Base-by-base conservation (phyloP, 2,329 filamentous ascomycete species). In the Penicillium sp. region DNA sequence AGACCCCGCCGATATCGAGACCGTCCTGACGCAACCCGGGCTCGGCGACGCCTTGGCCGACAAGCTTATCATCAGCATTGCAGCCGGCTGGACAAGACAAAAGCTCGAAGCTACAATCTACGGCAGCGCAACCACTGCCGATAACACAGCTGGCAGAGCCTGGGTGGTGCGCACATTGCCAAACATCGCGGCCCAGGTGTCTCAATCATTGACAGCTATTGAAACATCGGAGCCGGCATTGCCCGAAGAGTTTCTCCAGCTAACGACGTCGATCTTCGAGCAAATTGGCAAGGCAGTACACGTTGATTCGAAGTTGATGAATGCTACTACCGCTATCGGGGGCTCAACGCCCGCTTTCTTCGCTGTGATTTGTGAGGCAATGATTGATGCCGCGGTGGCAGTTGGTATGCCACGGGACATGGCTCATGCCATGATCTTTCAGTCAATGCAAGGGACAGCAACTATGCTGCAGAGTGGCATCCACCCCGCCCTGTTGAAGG, bases 311-410 rank as follows among this genome's bases (percentile, higher is more conserved):
- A 68, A 73, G 1, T 73, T 78, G 40, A 84, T 87, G 81, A 82
- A 86, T 65, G 83, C 78, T 2, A 76, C 75, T 38, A 86, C 84
- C 0, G 83, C 83, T 0, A 75, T 87, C 3, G 85, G 82, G 5
- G 84, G 85, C 1, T 86, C 84, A 0, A 84, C 84, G 0, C 84
- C 84, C 1, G 85, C 84, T 0, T 86, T 87, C 68, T 80, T 82
- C 43, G 83, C 84, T 0, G 71, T 87, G 7, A 76, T 87, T 38
- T 75, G 84, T 5, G 85, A 87, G 65, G 81, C 82, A 0, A 75
- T 86, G 57, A 81, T 84, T 2, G 84, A 87, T 65, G 85, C 84
- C 0, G 84, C 80, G 2, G 83, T 87, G 2, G 84, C 84, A 0
- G 86, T 86, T 77, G 85, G 85, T 1, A 65, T 87, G 19, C 84